Percentiles rank a stretch among this genome's conserved stretches.
Conservation (phyloP, 225 moss, liverwort and hornwort genomes). For the Ulota crispa region DNA sequence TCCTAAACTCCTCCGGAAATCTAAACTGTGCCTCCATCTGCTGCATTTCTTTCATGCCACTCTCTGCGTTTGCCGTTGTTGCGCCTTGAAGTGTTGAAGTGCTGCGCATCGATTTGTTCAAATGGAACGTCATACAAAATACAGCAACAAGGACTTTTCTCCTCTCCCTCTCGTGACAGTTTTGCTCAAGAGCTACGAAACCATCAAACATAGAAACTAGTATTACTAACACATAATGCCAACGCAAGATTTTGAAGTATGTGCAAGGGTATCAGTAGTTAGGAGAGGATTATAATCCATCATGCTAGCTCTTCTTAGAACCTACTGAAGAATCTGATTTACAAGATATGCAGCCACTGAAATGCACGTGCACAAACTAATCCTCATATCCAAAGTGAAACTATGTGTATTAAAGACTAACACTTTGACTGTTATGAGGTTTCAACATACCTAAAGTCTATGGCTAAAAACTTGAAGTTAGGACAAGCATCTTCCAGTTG, state of each 20-base stretch:
- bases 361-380: not conserved
- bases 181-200: not conserved
- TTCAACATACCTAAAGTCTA: not conserved
- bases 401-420: not conserved
- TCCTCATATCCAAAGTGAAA: not conserved
- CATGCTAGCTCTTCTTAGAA: not conserved
- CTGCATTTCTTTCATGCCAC: constrained; percentile 23
- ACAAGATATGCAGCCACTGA: not conserved
- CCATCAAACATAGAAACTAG: not conserved
- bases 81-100: constrained; percentile 14
- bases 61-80: constrained; percentile 20
- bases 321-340: not conserved
- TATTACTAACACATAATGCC: not conserved
- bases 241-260: not conserved
- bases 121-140: not conserved
- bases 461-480: not conserved
- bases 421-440: not conserved
- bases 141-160: not conserved
- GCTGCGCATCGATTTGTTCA: constrained; percentile 19
- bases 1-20: constrained; percentile 37
- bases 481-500: not conserved
- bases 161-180: not conserved
- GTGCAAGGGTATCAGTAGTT: not conserved
- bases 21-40: constrained; percentile 20
- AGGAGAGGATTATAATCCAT: not conserved